These are phyloP conservation scores for Beauveria rudraprayagi DNA, from an alignment of 2,329 filamentous ascomycete genomes.

Conservation along the genomic window DNA sequence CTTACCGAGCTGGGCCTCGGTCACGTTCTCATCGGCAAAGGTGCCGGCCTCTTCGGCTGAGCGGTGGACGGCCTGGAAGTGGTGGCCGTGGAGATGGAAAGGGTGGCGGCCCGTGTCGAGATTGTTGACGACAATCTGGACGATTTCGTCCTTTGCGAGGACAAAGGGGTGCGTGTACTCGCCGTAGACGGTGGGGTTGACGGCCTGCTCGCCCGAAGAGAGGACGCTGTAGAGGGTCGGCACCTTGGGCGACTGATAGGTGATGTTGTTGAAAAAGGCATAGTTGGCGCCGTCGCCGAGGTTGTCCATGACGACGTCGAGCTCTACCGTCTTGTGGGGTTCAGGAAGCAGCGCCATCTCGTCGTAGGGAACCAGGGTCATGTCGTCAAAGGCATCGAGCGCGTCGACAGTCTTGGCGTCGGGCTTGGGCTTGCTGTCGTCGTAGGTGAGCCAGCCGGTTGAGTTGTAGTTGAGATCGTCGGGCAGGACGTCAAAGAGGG, in stretches of 20 bases:
- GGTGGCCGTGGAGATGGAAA: slow-evolving; percentile 72
- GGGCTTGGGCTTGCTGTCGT: slow-evolving; percentile 33
- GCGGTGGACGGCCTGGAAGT: slow-evolving; percentile 61
- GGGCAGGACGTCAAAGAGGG: slow-evolving; percentile 62
- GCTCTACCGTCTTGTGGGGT: slow-evolving; percentile 54
- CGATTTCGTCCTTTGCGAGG: slow-evolving; percentile 57
- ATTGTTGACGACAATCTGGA: slow-evolving; percentile 73
- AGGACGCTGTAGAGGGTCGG: slow-evolving; percentile 73
- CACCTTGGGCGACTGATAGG: slow-evolving; percentile 66
- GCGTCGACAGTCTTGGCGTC: slow-evolving; percentile 46
- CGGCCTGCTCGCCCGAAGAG: slow-evolving; percentile 49
- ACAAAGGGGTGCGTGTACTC: slow-evolving; percentile 58
- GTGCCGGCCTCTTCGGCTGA: slow-evolving; percentile 49
- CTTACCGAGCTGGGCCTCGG: slow-evolving; percentile 38
- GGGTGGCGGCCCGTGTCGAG: slow-evolving; percentile 62
- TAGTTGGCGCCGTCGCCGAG: slow-evolving; percentile 52
- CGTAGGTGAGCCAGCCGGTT: slow-evolving; percentile 57
- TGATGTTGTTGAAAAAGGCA: slow-evolving; percentile 69
- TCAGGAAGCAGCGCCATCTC: slow-evolving; percentile 49
- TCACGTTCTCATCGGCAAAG: slow-evolving; percentile 39
- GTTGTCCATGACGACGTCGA: slow-evolving; percentile 57
- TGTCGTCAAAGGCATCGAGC: slow-evolving; percentile 66
- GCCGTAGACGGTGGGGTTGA: slow-evolving; percentile 56
- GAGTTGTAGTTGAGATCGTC: slow-evolving; percentile 59
- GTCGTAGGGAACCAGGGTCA: slow-evolving; percentile 61